Percentiles rank a stretch among this genome's conserved stretches.
Evolutionary conservation across 768 basidiomycete genomes (phyloP).

Genomic region (Leccinum longicurvipes): DNA sequence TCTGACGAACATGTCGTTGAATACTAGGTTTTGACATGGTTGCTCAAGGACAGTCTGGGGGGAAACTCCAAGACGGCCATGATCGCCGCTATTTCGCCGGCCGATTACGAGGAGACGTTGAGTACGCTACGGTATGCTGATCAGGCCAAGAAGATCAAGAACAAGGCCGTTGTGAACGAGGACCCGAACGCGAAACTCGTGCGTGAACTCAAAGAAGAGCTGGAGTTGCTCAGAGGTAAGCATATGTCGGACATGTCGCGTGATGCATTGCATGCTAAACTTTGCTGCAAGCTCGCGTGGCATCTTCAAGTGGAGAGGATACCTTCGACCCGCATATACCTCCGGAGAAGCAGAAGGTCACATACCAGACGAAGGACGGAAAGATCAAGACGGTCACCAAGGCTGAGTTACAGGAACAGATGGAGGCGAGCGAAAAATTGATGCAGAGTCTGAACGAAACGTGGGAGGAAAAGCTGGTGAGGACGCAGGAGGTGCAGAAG

Average conservation of each 20-base stretch:
- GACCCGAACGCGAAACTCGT: constrained; percentile 99
- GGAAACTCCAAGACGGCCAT: constrained; percentile 98
- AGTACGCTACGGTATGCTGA: constrained; percentile 97
- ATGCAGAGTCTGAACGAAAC: constrained; percentile 94
- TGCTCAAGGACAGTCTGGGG: constrained; percentile 95
- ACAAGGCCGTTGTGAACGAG: constrained; percentile 98
- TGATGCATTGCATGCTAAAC: constrained; percentile 5
- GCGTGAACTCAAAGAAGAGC: constrained; percentile 96
- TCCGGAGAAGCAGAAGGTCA: constrained; percentile 92
- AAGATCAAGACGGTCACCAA: constrained; percentile 94
- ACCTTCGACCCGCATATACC: constrained; percentile 86
- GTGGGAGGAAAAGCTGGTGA: constrained; percentile 91
- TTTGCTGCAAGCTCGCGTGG: constrained; percentile 61
- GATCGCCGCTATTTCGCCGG: constrained; percentile 99
- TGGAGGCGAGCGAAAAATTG: constrained; percentile 91
- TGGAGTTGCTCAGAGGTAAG: constrained; percentile 84
- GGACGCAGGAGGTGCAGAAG: constrained; percentile 93
- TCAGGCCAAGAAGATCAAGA: constrained; percentile 99
- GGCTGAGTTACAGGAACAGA: constrained; percentile 95
- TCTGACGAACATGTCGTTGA: constrained; percentile 6
- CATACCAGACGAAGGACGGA: constrained; percentile 90
- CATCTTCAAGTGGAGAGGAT: constrained; percentile 65
- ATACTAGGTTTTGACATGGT: constrained; percentile 88
- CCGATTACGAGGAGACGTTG: constrained; percentile 96
- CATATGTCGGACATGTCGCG: not conserved